These are phyloP conservation scores for Gaeumannomyces sp. DNA, from an alignment of 2,329 filamentous ascomycete species.

Conservation along the genomic window DNA sequence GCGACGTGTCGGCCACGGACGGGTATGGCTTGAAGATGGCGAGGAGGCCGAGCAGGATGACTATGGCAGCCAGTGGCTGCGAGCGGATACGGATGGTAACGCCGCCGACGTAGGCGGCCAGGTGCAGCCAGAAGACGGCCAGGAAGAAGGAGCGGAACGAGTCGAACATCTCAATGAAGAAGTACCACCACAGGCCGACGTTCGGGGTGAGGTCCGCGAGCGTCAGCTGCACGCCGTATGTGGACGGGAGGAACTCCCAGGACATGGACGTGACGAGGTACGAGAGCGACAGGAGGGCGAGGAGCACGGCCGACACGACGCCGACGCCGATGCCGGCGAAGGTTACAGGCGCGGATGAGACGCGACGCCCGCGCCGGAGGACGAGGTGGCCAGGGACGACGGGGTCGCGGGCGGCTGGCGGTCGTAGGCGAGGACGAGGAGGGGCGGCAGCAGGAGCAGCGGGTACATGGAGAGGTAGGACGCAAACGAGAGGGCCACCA, in stretches of 20 bases:
- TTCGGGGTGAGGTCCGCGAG: constrained; percentile 92
- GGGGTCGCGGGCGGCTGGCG: constrained; percentile 34
- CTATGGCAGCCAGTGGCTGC: constrained; percentile 81
- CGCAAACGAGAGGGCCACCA: constrained; percentile 80
- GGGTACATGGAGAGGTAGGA: constrained; percentile 92
- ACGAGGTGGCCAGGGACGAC: constrained; percentile 17
- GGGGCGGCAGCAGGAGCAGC: constrained; percentile 74
- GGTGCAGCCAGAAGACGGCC: constrained; percentile 95
- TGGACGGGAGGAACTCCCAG: constrained; percentile 82
- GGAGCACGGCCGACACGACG: constrained; percentile 49
- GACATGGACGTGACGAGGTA: constrained; percentile 67
- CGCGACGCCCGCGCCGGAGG: not conserved
- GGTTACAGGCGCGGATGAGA: constrained; percentile 23
- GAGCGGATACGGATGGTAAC: constrained; percentile 74
- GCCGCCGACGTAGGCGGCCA: constrained; percentile 82
- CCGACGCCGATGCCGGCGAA: constrained; percentile 52
- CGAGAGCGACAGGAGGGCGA: constrained; percentile 63
- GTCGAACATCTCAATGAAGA: constrained; percentile 99
- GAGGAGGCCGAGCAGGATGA: constrained; percentile 81
- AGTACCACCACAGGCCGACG: constrained; percentile 98
- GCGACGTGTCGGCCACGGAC: constrained; percentile 79
- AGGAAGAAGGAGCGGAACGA: constrained; percentile 96
- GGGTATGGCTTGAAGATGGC: constrained; percentile 97
- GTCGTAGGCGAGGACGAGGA: constrained; percentile 77
- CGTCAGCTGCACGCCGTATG: constrained; percentile 87